These are phyloP conservation scores for Pholiota molesta DNA, from an alignment of 768 basidiomycete species.

Conservation along the genomic window DNA sequence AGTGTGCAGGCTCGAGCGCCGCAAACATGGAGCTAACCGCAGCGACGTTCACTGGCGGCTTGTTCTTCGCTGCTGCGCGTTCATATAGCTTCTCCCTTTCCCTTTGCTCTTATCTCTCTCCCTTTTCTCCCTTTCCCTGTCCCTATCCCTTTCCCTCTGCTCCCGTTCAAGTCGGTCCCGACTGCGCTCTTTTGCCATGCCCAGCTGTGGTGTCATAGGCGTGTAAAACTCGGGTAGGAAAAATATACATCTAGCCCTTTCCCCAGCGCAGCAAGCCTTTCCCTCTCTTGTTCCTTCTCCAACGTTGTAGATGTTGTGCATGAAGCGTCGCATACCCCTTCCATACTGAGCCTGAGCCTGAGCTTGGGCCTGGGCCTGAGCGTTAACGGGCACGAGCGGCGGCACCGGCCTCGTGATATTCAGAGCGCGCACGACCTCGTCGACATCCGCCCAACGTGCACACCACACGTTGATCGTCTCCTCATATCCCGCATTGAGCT, in stretches of 20 bases:
- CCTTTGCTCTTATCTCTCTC: conserved; percentile 18
- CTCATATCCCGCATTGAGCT: conserved; percentile 63
- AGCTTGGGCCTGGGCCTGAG: conserved; percentile 7
- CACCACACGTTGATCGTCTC: conserved; percentile 79
- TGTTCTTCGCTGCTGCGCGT: conserved; percentile 8
- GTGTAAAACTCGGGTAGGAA: conserved; percentile 20
- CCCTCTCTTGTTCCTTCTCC: conserved; percentile 17
- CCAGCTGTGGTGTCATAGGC: conserved; percentile 16
- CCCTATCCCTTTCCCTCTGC: conserved; percentile 15
- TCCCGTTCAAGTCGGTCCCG: conserved; percentile 5
- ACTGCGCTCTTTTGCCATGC: conserved; percentile 14
- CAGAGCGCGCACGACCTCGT: conserved; percentile 35
- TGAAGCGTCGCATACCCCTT: conserved; percentile 8
- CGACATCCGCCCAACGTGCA: conserved; percentile 69
- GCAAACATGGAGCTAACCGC: conserved; percentile 23
- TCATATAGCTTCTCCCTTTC: conserved; percentile 20
- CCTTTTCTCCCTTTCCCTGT: conserved; percentile 17
- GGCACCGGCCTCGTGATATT: conserved; percentile 21
- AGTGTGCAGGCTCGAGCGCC: conserved; percentile 23
- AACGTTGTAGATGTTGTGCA: conserved; percentile 13
- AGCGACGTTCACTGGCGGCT: conserved; percentile 6
- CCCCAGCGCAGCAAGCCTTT: conserved; percentile 11
- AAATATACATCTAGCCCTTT: conserved; percentile 16
- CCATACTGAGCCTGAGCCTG: background rate
- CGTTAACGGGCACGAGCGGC: background rate